Percentiles rank a stretch among this genome's conserved stretches.
Conservation (phyloP, 768 basidiomycete species). For the Krasilnikovozyma curviuscula region DNA sequence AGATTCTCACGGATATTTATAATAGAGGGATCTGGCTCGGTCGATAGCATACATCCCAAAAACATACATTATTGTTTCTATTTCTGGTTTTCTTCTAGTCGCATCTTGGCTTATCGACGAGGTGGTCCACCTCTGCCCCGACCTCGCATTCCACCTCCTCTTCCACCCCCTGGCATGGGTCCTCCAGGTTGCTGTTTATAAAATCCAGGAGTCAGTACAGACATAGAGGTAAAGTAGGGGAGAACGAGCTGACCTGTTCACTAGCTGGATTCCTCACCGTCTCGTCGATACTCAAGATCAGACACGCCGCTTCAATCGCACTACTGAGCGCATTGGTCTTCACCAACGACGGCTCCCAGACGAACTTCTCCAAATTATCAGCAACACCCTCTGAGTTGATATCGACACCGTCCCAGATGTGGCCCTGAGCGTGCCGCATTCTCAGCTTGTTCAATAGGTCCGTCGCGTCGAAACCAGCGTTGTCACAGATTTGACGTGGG, state of each 20-base stretch:
- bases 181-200: too few relatives aligned
- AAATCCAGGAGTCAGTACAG: too few relatives aligned
- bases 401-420: conserved; percentile 78
- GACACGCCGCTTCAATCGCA: conserved; percentile 84
- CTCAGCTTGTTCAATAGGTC: conserved; percentile 93
- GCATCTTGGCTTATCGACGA: too few relatives aligned
- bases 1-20: too few relatives aligned
- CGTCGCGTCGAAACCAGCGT: conserved; percentile 91
- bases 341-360: conserved; percentile 93
- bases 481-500: conserved; percentile 95
- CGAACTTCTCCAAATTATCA: conserved; percentile 92
- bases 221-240: too few relatives aligned
- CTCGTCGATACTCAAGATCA: conserved; percentile 92
- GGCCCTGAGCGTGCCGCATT: conserved; percentile 80
- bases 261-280: conserved; percentile 90
- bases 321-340: conserved; percentile 90
- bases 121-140: too few relatives aligned
- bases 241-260: conserved; percentile 43
- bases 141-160: too few relatives aligned
- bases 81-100: too few relatives aligned
- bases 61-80: too few relatives aligned
- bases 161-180: too few relatives aligned
- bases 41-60: too few relatives aligned
- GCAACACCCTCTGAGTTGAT: conserved; percentile 73
- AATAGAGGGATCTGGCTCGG: too few relatives aligned